Evolutionary conservation across 768 basidiomycete species (phyloP).

Genomic region (Naganishia vishniacii): DNA sequence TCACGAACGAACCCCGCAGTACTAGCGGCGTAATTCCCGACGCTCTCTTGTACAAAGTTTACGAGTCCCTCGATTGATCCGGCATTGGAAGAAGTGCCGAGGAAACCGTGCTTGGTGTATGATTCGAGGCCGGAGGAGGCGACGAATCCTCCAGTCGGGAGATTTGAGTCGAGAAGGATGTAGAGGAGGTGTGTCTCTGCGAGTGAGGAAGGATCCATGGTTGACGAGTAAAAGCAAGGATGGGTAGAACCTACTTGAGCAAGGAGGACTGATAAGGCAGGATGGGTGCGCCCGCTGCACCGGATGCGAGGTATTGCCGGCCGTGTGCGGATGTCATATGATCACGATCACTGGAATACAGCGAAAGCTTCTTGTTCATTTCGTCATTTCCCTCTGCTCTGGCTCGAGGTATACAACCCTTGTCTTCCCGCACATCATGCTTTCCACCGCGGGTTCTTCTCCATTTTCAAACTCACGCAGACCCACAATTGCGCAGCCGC

Average conservation of each 20-base stretch:
- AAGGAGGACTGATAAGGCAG: background rate
- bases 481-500: background rate
- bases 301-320: background rate
- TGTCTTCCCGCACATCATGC: background rate
- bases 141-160: constrained; percentile 95
- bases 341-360: background rate
- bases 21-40: constrained; percentile 66
- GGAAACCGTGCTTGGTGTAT: constrained; percentile 77
- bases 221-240: background rate
- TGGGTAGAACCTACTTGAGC: background rate
- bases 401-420: background rate
- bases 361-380: background rate
- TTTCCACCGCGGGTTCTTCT: background rate
- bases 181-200: constrained; percentile 42
- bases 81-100: constrained; percentile 27
- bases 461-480: constrained; percentile 10
- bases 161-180: constrained; percentile 65
- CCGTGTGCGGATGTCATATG: background rate
- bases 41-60: constrained; percentile 34
- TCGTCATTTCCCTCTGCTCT: background rate
- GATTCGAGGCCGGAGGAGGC: constrained; percentile 91
- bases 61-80: constrained; percentile 10
- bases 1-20: constrained; percentile 75
- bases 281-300: background rate
- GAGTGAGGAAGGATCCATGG: constrained; percentile 1